Percentiles rank a stretch among this genome's conserved stretches.
Evolutionary conservation across 352 stramenopile species (phyloP).

Genomic region (Salisapilia sapeloensis): DNA sequence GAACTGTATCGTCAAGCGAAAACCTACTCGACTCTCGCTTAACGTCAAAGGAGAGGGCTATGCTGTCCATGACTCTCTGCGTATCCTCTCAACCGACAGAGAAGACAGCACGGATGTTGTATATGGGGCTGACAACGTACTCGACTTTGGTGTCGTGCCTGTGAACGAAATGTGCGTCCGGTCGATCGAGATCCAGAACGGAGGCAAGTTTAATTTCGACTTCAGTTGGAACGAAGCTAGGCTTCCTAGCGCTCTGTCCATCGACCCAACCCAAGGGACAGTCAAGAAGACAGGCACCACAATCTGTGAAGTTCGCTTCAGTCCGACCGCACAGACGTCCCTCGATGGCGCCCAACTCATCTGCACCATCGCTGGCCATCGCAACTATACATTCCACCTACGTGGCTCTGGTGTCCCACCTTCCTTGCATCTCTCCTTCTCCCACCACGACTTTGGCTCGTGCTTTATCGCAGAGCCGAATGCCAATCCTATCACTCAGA

Average conservation of each 20-base stretch:
- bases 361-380: constrained; percentile 77
- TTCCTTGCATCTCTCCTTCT: constrained; percentile 82
- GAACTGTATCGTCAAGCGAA: constrained; percentile 83
- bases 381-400: constrained; percentile 64
- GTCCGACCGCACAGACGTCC: constrained; percentile 46
- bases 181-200: constrained; percentile 76
- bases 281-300: constrained; percentile 82
- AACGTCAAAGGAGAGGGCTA: constrained; percentile 93
- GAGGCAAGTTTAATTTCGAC: constrained; percentile 92
- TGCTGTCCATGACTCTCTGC: constrained; percentile 75
- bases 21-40: constrained; percentile 79
- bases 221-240: constrained; percentile 64
- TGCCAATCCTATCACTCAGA: constrained; percentile 30
- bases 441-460: constrained; percentile 79
- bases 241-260: constrained; percentile 18
- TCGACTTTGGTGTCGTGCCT: constrained; percentile 82
- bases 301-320: constrained; percentile 55
- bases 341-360: constrained; percentile 49
- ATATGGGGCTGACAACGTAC: constrained; percentile 12
- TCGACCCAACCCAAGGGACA: constrained; percentile 64
- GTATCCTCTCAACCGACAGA: constrained; percentile 11
- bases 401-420: constrained; percentile 65
- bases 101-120: constrained; percentile 24
- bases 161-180: constrained; percentile 66
- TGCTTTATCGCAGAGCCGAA: constrained; percentile 84